Percentiles rank a stretch among this genome's conserved stretches.
phyloP scores from a whole-genome alignment of 2,329 filamentous ascomycete genomes.

The Trichoderma atrobrunneum region DNA sequence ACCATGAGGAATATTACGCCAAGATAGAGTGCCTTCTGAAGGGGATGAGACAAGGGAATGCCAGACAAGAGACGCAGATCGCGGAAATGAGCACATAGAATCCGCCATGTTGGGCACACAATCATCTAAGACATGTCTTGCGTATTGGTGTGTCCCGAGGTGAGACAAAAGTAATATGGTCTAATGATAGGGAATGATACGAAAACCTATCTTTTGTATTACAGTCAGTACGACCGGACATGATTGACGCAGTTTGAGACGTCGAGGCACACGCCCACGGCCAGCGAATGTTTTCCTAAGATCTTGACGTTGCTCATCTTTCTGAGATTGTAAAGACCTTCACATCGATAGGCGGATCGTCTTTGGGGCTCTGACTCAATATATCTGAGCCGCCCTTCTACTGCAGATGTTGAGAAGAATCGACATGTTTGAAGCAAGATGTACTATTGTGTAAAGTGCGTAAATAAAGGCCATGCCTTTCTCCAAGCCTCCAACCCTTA shows the following conservation, averaged over 20 bases:
- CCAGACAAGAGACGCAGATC: neutral
- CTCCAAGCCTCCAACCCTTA: neutral
- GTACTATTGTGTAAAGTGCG: neutral
- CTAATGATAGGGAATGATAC: neutral
- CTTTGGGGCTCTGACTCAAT: rapidly evolving
- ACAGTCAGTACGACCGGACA: neutral
- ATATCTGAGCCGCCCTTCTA: rapidly evolving
- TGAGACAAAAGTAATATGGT: neutral
- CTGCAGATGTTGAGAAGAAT: neutral
- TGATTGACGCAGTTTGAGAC: neutral
- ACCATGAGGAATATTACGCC: neutral
- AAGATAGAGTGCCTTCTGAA: neutral
- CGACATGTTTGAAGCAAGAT: neutral
- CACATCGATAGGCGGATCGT: neutral
- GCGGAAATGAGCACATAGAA: neutral
- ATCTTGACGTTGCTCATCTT: neutral
- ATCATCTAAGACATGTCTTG: neutral
- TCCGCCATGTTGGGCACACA: neutral
- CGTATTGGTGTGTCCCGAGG: neutral
- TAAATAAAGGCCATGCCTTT: neutral
- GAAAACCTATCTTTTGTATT: neutral
- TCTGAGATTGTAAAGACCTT: rapidly evolving
- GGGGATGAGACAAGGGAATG: neutral
- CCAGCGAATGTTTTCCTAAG: neutral
- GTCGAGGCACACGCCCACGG: neutral